Evolutionary conservation across 2,329 filamentous ascomycete species (phyloP).

Genomic region (Aspergillus aculeatus): DNA sequence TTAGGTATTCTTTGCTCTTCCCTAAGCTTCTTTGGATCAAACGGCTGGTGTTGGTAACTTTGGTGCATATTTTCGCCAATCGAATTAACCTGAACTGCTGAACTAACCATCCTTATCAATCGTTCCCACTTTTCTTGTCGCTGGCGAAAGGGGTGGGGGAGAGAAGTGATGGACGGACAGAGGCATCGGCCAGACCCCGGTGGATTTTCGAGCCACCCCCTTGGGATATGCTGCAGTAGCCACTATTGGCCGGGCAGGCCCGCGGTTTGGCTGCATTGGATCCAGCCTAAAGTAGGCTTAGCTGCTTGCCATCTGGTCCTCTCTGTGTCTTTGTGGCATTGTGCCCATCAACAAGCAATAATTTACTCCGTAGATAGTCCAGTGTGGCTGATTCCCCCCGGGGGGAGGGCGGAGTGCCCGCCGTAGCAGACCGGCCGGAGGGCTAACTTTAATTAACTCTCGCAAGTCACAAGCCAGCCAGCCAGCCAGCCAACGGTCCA

Average conservation of each 20-base stretch:
- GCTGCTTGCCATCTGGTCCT: background rate
- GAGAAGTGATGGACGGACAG: too few relatives aligned
- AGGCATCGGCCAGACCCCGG: background rate
- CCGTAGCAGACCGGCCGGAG: background rate
- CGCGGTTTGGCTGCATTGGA: constrained; percentile 1
- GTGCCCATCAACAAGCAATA: background rate
- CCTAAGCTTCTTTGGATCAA: background rate
- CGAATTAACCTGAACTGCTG: too few relatives aligned
- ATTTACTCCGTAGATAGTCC: background rate
- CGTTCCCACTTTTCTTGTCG: background rate
- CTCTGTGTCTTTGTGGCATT: background rate
- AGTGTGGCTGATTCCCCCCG: background rate
- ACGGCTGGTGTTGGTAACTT: too few relatives aligned
- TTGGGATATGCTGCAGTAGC: background rate
- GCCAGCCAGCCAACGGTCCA: constrained; percentile 5
- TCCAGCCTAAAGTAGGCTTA: background rate
- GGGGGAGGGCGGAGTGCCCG: background rate
- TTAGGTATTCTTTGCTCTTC: background rate
- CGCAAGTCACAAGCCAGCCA: background rate
- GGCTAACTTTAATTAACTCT: background rate
- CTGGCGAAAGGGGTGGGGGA: too few relatives aligned
- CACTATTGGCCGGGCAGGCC: constrained; percentile 3
- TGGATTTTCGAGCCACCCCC: background rate
- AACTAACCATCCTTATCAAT: background rate
- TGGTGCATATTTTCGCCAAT: background rate